These are phyloP conservation scores for Aspergillus carbonarius DNA, from an alignment of 2,329 filamentous ascomycete species.

Conservation along the genomic window DNA sequence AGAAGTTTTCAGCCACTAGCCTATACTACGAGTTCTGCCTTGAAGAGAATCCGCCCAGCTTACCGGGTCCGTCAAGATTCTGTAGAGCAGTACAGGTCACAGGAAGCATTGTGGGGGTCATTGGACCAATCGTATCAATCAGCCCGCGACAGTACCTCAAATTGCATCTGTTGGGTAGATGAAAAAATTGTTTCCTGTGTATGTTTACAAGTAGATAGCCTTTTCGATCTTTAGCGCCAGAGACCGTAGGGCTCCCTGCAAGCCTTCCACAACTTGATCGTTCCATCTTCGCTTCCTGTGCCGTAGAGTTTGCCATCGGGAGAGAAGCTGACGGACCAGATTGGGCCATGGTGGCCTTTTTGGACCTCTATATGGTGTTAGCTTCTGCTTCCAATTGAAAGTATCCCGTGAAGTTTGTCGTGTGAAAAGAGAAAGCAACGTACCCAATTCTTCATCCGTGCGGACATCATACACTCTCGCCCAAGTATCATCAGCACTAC, in stretches of 20 bases:
- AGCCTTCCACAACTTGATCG: slow-evolving; percentile 85
- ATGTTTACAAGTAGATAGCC: background rate
- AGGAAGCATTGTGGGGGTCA: no score
- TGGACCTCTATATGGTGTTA: slow-evolving; percentile 66
- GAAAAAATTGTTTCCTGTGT: background rate
- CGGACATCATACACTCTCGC: slow-evolving; percentile 93
- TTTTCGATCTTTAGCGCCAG: slow-evolving; percentile 52
- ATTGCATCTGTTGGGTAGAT: background rate
- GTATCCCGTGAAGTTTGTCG: background rate
- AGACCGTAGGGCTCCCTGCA: slow-evolving; percentile 64
- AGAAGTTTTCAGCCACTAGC: background rate
- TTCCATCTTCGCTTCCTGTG: slow-evolving; percentile 94
- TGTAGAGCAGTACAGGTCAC: no score
- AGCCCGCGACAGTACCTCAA: no score
- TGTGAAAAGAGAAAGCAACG: background rate
- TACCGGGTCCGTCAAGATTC: no score
- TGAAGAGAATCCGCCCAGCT: no score
- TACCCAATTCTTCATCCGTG: slow-evolving; percentile 73
- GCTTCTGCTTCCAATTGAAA: background rate
- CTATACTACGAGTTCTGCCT: no score
- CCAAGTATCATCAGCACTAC: slow-evolving; percentile 91
- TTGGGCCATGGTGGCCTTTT: slow-evolving; percentile 95
- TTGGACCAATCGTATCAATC: no score
- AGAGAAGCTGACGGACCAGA: slow-evolving; percentile 94
- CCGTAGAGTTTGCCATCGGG: slow-evolving; percentile 95